phyloP scores from a whole-genome alignment of 352 stramenopile genomes.

The Globisporangium barbulae region DNA sequence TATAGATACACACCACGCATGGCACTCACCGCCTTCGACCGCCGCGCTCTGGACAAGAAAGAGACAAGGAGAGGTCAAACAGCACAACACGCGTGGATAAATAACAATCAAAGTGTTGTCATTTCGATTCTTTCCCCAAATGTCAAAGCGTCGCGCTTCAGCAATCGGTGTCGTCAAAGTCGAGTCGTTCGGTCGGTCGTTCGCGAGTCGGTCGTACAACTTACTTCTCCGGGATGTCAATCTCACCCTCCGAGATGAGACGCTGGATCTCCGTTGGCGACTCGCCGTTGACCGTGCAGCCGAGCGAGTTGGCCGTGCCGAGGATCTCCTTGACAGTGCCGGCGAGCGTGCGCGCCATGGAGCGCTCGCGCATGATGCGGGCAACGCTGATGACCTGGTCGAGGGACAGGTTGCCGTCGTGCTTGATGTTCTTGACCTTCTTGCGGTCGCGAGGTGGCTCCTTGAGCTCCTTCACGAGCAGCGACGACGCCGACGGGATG shows the following conservation, averaged over 20 bases:
- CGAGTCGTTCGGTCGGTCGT: constrained; percentile 7
- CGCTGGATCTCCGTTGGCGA: constrained; percentile 95
- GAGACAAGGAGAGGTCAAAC: constrained; percentile 6
- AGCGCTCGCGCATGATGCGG: constrained; percentile 96
- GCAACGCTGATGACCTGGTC: constrained; percentile 99
- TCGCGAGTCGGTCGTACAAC: constrained; percentile 7
- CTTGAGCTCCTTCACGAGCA: constrained; percentile 99
- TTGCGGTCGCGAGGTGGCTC: constrained; percentile 99
- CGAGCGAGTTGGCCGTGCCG: constrained; percentile 97
- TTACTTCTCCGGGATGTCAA: constrained; percentile 98
- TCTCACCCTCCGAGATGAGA: constrained; percentile 95
- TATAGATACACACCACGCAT: constrained; percentile 1
- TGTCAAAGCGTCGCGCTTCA: constrained; percentile 12
- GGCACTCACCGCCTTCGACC: constrained; percentile 3
- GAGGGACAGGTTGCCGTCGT: constrained; percentile 99
- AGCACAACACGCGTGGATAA: constrained; percentile 12
- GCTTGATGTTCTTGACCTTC: constrained; percentile 99
- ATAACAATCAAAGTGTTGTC: constrained; percentile 16
- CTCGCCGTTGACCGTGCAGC: constrained; percentile 99
- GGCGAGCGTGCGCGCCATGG: constrained; percentile 94
- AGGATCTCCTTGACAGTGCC: constrained; percentile 99
- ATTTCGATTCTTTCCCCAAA: constrained; percentile 17
- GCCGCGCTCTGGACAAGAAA: constrained; percentile 1
- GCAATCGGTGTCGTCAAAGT: not conserved
- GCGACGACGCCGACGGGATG: constrained; percentile 97